Base-by-base conservation (phyloP, 257 asterid genomes). In the Solanum pinnatisectum region DNA sequence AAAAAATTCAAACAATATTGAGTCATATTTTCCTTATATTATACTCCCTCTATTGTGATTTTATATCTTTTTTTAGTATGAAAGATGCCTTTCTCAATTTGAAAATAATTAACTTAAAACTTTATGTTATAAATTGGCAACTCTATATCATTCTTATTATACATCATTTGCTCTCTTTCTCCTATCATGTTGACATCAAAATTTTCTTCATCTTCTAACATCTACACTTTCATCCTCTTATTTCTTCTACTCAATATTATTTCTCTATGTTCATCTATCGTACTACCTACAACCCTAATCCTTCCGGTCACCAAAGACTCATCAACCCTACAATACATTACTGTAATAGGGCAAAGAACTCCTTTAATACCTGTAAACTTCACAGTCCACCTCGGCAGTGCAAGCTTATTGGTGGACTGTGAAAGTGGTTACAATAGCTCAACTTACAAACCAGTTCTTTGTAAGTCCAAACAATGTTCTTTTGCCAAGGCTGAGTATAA, bases 301-400 rank as follows among this genome's bases (percentile, higher is more conserved):
- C 94, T 93, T 74, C 94, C 93, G 0, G 93, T 93, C 1, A 56
- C 93, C 16, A 95, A 95, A 76, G 95, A 94, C 40, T 84, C 95
- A 3, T 88, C 96, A 36, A 95, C 52, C 52, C 52, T 44, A 44
- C 52, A 44, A 44, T 12, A 44, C 52, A 90, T 93, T 32, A 90
- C 96, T 35, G 46, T 32, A 3, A 89, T 93, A 87, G 60, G 76
- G 59, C 98, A 94, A 71, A 87, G 96, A 9, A 94, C 98, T 0
- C 96, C 98, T 6, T 88, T 89, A 3, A 92, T 94, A 27, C 90
- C 96, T 25, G 88, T 94, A 2, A 90, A 77, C 88, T 92, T 94
- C 27, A 94, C 90, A 46, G 90, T 95, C 32, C 94, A 95, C 88
- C 96, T 95, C 14, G 98, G 98, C 0, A 94, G 98, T 36, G 90